A percentile compares a stretch with the other conserved stretches of the same genome.
phyloP scores from a whole-genome alignment of 139 green algal genomes.

The Auxenochlorella pyrenoidosa region DNA sequence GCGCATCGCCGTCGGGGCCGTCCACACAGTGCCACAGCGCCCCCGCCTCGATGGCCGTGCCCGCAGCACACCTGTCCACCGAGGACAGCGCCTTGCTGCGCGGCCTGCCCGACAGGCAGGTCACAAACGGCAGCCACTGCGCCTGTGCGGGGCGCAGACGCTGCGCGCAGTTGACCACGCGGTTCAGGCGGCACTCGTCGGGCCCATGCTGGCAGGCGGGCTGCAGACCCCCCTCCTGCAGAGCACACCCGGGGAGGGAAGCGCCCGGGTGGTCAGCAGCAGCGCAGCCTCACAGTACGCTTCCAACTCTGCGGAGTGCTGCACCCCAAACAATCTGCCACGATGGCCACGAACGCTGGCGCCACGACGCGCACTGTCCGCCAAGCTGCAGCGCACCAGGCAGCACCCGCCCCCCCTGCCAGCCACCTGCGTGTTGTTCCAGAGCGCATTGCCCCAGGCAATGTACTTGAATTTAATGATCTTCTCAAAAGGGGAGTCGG shows the following conservation, averaged over 20 bases:
- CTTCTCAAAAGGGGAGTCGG: not conserved
- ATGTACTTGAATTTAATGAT: constrained; percentile 11
- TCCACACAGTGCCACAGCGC: constrained; percentile 35
- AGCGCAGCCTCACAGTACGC: too few relatives aligned
- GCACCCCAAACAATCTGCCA: too few relatives aligned
- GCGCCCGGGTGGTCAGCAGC: not conserved
- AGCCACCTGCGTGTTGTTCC: not conserved
- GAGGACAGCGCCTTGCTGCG: not conserved
- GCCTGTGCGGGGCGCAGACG: constrained; percentile 1
- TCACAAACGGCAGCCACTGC: constrained; percentile 39
- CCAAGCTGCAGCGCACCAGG: not conserved
- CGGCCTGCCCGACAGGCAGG: constrained; percentile 31
- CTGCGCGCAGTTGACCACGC: constrained; percentile 44
- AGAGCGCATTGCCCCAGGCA: not conserved
- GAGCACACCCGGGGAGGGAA: not conserved
- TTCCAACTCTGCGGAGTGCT: too few relatives aligned
- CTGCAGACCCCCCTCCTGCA: not conserved
- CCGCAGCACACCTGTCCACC: constrained; percentile 31
- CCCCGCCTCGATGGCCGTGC: constrained; percentile 16
- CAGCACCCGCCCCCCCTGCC: too few relatives aligned
- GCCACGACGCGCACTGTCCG: not conserved
- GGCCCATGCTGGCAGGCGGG: constrained; percentile 43
- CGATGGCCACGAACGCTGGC: too few relatives aligned
- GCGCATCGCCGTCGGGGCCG: constrained; percentile 23
- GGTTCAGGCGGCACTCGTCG: constrained; percentile 49